Evolutionary conservation across 2,329 filamentous ascomycete species (phyloP), one percentile per base, ranked within the genome.

Genomic region (Verruconis gallopava): DNA sequence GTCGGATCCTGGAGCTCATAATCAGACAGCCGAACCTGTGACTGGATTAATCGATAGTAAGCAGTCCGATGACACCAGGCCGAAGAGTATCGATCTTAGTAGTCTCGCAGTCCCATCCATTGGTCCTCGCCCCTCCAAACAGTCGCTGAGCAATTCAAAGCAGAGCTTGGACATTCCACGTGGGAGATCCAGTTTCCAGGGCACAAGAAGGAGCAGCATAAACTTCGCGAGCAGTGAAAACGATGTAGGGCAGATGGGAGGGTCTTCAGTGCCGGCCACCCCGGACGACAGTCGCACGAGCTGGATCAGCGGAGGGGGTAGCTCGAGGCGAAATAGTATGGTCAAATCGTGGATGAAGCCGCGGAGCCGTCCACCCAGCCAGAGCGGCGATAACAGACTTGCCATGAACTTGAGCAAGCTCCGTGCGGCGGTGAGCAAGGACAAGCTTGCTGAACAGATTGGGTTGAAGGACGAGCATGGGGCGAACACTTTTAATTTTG

Each of bases 321-420:
- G 50, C 55, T n/a, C 57, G 56, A 13, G 38, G 53, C 19, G 59
- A 55, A 11, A 54, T 54, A 21, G 21, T 32, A 53, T 49, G 20
- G 56, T 51, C 51, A 49, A 57, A 30, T 46, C 32, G 45, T 48
- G 32, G 42, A 30, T 48, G 9, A 57, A 54, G 15, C 56, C 51
- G 37, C 64, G 60, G 46, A 64, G 60, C 42, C 56, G 65, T 5
- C 62, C 66, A 2, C 58, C 51, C 5, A 67, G 63, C 43, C 59
- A 61, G 42, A 60, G 51, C 44, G 57, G 55, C 40, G 60, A 63
- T 30, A 53, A 51, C 40, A 55, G 65, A 19, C 57, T 69, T 38
- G 63, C 59, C 37, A 45, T 68, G 19, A 64, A 63, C 28, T 21
- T 36, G 28, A 11, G 54, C 4, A 50, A 57, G 32, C 50, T 64